Percentiles rank a stretch among this genome's conserved stretches.
Evolutionary conservation across 2,329 filamentous ascomycete species (phyloP).

Genomic region (Exophiala aquamarina): DNA sequence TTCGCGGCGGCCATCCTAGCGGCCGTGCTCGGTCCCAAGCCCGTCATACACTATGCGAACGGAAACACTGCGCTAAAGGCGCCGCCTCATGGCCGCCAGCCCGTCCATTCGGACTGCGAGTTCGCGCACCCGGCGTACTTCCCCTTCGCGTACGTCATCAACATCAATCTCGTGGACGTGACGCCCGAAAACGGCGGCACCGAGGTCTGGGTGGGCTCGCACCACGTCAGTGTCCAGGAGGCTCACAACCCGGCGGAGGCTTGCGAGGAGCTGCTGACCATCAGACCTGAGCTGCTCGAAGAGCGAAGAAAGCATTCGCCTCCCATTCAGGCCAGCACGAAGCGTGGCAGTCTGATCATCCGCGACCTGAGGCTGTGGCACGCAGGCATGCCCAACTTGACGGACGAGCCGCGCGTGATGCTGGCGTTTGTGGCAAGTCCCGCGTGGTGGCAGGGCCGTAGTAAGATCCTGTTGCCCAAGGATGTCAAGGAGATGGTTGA

Average conservation of each 20-base stretch:
- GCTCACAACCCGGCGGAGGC: slow-evolving; percentile 25
- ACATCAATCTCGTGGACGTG: slow-evolving; percentile 48
- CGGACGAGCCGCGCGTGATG: slow-evolving; percentile 55
- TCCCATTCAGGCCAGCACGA: slow-evolving; percentile 41
- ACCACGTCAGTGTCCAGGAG: slow-evolving; percentile 38
- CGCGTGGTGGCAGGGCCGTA: slow-evolving; percentile 25
- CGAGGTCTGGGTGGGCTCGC: slow-evolving; percentile 53
- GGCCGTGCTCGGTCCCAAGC: slow-evolving; percentile 39
- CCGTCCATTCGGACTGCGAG: slow-evolving; percentile 43
- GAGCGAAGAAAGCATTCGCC: slow-evolving; percentile 34
- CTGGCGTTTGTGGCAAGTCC: slow-evolving; percentile 42
- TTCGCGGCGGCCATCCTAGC: slow-evolving; percentile 37
- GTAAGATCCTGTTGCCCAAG: slow-evolving; percentile 21
- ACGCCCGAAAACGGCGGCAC: slow-evolving; percentile 49
- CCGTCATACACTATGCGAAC: slow-evolving; percentile 39
- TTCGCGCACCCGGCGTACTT: slow-evolving; percentile 51
- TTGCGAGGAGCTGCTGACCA: slow-evolving; percentile 26
- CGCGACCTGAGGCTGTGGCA: slow-evolving; percentile 65
- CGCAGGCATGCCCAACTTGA: slow-evolving; percentile 61
- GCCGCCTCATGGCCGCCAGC: slow-evolving; percentile 35
- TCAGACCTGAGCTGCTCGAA: slow-evolving; percentile 36
- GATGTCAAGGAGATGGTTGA: slow-evolving; percentile 26
- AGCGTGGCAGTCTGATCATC: slow-evolving; percentile 55
- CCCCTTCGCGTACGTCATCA: slow-evolving; percentile 50
- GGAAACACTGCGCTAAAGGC: slow-evolving; percentile 43